Base-by-base conservation (phyloP, 1,284 basidiomycete genomes). In the Boletus calvinii region DNA sequence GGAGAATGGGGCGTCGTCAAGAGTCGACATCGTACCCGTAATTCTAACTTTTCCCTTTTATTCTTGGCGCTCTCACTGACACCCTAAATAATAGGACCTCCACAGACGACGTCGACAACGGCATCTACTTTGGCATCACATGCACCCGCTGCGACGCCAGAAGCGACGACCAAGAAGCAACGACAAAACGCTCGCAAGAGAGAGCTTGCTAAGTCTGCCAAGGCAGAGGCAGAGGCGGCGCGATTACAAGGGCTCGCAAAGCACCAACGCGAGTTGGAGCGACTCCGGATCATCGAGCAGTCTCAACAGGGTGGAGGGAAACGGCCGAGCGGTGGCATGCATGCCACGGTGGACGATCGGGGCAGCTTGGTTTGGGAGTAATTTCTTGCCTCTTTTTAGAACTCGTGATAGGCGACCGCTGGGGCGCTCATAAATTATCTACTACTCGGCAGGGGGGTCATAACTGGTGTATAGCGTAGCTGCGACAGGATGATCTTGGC, bases 1-100 rank as follows among this genome's bases (percentile, higher is more conserved):
- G 77, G 75, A 1, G 78, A 77, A 8, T 90, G 88, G 89, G 86
- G 83, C 22, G 80, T 90, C 30, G 87, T 91, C 56, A 80, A 76
- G 67, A 79, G 80, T 58, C 77, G 78, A 49, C 61, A 63, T 48
- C 76, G 72, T 48, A 55, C 75, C 55, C 78, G 79, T 82, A 70
- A 55, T 76, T 71, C 35, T 20, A 15, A 53, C 52, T 20, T 35
- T 24, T 15, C 26, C 17, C 26, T 26, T 8, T 30, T 22, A 4
- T 37, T 13, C 22, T 42, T 17, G 10, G 7, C 46, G 31, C 15
- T 30, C 41, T 52, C 24, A 52, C 46, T 9, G 35, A 45, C 17
- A 20, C 6, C 15, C n/a, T 36, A 12, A 6, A 15, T 17, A 32
- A 18, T 17, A 71, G 60, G 51, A 24, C 29, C 45, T 5, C 24